Evolutionary conservation across 2,329 filamentous ascomycete species (phyloP).

Genomic region (Harringtonia lauricola): DNA sequence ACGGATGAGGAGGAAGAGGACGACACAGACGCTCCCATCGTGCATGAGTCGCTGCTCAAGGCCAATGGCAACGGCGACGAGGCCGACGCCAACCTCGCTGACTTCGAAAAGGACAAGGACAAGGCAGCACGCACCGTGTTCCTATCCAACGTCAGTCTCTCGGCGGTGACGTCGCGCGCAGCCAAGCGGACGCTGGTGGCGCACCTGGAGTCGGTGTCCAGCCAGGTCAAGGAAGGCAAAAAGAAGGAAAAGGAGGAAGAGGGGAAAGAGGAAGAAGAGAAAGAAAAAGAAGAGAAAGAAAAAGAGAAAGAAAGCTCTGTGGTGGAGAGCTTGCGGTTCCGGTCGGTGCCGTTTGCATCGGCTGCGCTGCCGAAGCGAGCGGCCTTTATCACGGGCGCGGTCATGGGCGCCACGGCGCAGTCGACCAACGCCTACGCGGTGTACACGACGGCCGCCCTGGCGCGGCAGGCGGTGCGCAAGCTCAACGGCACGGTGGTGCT

Average conservation of each 20-base stretch:
- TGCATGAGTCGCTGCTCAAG: constrained; percentile 47
- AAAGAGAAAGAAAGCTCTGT: constrained; percentile 54
- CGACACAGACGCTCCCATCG: constrained; percentile 30
- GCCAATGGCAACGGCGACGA: constrained; percentile 11
- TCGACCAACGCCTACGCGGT: constrained; percentile 93
- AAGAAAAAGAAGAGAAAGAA: constrained; percentile 68
- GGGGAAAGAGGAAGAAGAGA: constrained; percentile 33
- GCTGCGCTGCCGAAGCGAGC: constrained; percentile 78
- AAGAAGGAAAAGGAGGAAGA: constrained; percentile 1
- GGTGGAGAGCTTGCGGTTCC: constrained; percentile 77
- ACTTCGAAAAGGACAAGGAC: constrained; percentile 31
- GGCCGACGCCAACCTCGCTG: constrained; percentile 35
- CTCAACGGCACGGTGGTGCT: constrained; percentile 81
- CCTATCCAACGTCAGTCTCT: constrained; percentile 77
- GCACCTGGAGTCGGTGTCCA: constrained; percentile 69
- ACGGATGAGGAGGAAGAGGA: constrained; percentile 21
- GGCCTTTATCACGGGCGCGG: constrained; percentile 80
- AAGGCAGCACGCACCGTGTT: constrained; percentile 83
- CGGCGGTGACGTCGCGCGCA: constrained; percentile 71
- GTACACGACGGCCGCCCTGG: constrained; percentile 65
- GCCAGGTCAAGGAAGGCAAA: constrained; percentile 12
- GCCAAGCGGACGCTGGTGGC: constrained; percentile 66
- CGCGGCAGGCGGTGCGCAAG: constrained; percentile 61
- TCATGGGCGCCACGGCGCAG: constrained; percentile 85
- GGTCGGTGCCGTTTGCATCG: constrained; percentile 77